Evolutionary conservation across 345 rosid species (phyloP).

Genomic region (Citrus medica): DNA sequence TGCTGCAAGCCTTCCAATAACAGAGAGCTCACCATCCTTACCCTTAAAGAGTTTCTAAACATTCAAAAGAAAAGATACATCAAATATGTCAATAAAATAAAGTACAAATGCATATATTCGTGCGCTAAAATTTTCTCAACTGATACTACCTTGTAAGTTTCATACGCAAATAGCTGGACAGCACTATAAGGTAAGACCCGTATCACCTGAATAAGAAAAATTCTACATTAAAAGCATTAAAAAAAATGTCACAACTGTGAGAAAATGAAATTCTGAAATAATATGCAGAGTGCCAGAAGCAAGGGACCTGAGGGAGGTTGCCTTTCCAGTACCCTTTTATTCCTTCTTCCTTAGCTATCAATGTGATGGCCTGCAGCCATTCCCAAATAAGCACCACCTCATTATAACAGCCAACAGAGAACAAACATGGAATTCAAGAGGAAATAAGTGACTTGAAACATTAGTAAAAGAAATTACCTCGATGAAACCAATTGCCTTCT

Average conservation of each 20-base stretch:
- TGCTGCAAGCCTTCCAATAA: conserved; percentile 89
- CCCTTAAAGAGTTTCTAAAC: conserved; percentile 74
- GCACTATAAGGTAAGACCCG: conserved; percentile 91
- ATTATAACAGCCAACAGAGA: background rate
- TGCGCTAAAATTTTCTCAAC: background rate
- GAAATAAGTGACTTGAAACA: background rate
- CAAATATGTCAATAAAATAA: conserved; percentile 1
- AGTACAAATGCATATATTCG: background rate
- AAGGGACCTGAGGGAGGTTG: conserved; percentile 87
- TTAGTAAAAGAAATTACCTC: conserved; percentile 41
- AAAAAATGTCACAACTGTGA: background rate
- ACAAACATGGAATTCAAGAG: background rate
- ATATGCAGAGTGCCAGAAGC: background rate
- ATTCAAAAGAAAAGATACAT: conserved; percentile 27
- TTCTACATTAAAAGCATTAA: conserved; percentile 15
- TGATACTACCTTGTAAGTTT: conserved; percentile 72
- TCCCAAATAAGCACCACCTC: background rate
- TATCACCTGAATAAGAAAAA: conserved; percentile 57
- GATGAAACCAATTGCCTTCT: conserved; percentile 74
- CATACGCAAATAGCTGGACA: conserved; percentile 92
- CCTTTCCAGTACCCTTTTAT: conserved; percentile 99
- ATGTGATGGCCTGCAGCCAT: conserved; percentile 57
- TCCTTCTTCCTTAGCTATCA: conserved; percentile 90
- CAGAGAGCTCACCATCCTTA: conserved; percentile 75
- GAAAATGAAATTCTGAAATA: background rate